Percentiles rank a stretch among this genome's conserved stretches.
Evolutionary conservation across 1,284 basidiomycete species (phyloP).

Genomic region (Stygiomarasmius scandens): DNA sequence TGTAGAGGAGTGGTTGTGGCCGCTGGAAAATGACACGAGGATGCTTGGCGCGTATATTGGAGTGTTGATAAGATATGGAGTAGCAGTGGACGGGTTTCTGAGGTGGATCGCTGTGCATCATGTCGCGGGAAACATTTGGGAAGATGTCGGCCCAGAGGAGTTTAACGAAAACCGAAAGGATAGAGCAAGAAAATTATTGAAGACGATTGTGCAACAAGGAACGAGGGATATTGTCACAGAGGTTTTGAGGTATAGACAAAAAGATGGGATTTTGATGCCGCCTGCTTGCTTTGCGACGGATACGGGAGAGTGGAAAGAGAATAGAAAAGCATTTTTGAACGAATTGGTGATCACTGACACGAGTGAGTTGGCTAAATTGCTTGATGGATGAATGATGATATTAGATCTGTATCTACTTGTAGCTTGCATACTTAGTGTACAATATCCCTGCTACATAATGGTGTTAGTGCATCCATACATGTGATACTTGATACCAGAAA

Average conservation of each 20-base stretch:
- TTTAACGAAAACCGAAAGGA: slow-evolving; percentile 35
- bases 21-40: slow-evolving; percentile 68
- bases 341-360: neutral
- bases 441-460: no score
- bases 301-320: slow-evolving; percentile 20
- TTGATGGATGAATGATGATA: no score
- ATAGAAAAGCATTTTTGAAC: slow-evolving; percentile 19
- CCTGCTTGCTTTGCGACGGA: slow-evolving; percentile 43
- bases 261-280: slow-evolving; percentile 33
- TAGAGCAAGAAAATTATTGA: slow-evolving; percentile 51
- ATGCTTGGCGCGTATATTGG: slow-evolving; percentile 67
- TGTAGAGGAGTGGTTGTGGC: slow-evolving; percentile 69
- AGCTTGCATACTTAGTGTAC: no score
- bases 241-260: slow-evolving; percentile 56
- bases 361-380: no score
- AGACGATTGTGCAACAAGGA: slow-evolving; percentile 54
- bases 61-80: slow-evolving; percentile 44
- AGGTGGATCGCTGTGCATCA: slow-evolving; percentile 80
- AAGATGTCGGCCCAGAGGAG: slow-evolving; percentile 46
- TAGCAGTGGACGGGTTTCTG: slow-evolving; percentile 59
- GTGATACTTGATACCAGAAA: no score
- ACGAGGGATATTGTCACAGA: slow-evolving; percentile 50
- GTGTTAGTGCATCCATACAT: no score
- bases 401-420: no score
- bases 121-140: slow-evolving; percentile 77